Base-by-base conservation (phyloP, 768 basidiomycete genomes). In the Paxillus involutus region DNA sequence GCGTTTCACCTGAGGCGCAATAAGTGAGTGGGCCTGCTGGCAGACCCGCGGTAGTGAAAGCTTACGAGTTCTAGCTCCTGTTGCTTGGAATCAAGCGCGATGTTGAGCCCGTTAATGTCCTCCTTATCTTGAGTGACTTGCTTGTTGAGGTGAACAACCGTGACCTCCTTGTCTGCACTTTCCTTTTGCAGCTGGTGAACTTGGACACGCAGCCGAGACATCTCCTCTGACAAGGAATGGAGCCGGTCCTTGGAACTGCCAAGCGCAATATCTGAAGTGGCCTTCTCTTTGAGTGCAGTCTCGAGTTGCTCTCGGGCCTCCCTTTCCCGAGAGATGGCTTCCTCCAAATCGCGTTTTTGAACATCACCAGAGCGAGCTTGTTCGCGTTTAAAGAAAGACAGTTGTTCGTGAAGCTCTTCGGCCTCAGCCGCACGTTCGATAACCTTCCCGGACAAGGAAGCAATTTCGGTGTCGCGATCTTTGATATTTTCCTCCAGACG, bases 31-130 rank as follows among this genome's bases (percentile, higher is more conserved):
- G 17, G 37, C 29, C 16, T 56, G 1, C 6, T 54, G 12, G 35
- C 21, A 24, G 29, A 21, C 16, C n/a, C 12, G n/a, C 9, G 10
- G 30, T 37, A 13, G 39, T 62, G 51, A 17, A 29, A 41, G 77
- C 83, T 49, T 55, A 97, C 94, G 69, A 95, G 66, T 66, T 96
- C 93, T 37, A 97, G 74, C 68, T 96, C 94, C 68, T 95, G 93
- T 63, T 97, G 94, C 72, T 97, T 97, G 24, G 92, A 86, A 70
- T 95, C 92, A 50, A 97, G 72, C 0, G 94, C 94, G 35, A 95
- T 93, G 62, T 96, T 94, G 61, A 96, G 72, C n/a, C 90, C 88
- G 45, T 80, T 71, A 19, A 89, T 68, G 69, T 96, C 94, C 41
- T 94, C 88, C 68, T 87, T 85, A 57, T 88, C 80, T 63, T 85